These are phyloP conservation scores for Candida labiduridarum DNA, from an alignment of 1,139 yeast species.

Conservation along the genomic window DNA sequence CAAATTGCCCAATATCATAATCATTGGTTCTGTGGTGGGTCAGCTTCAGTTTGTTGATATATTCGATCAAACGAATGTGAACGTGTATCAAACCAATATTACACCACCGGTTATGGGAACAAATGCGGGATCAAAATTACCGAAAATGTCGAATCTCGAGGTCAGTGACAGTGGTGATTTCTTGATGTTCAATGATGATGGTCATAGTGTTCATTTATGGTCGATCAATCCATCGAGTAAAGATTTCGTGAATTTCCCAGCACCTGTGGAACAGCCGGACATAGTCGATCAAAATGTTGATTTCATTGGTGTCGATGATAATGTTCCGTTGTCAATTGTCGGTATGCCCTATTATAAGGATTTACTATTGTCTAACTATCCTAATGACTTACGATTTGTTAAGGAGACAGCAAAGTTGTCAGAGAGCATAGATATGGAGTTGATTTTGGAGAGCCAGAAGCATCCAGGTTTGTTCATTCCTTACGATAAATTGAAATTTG, in stretches of 20 bases:
- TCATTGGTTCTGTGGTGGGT: constrained; percentile 76
- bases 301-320: constrained; percentile 38
- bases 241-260: constrained; percentile 50
- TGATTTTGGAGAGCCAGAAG: constrained; percentile 26
- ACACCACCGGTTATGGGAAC: constrained; percentile 23
- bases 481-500: constrained; percentile 59
- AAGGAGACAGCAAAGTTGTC: constrained; percentile 58
- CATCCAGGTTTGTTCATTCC: constrained; percentile 27
- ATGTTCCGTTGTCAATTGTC: constrained; percentile 64
- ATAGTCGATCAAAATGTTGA: constrained; percentile 26
- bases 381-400: constrained; percentile 57
- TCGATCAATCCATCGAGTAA: constrained; percentile 42
- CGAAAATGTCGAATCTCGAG: constrained; percentile 57
- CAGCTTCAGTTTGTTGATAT: constrained; percentile 85
- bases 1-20: constrained; percentile 74
- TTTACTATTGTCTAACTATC: constrained; percentile 79
- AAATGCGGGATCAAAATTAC: constrained; percentile 16
- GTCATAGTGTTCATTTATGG: constrained; percentile 78
- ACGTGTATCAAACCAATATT: constrained; percentile 63
- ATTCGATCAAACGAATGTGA: constrained; percentile 70
- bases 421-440: constrained; percentile 40
- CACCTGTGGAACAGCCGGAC: constrained; percentile 55
- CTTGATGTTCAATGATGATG: constrained; percentile 67
- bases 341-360: constrained; percentile 91
- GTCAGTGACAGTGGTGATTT: constrained; percentile 83